phyloP scores from a whole-genome alignment of 2,329 filamentous ascomycete species.

The Fusarium tupiense region DNA sequence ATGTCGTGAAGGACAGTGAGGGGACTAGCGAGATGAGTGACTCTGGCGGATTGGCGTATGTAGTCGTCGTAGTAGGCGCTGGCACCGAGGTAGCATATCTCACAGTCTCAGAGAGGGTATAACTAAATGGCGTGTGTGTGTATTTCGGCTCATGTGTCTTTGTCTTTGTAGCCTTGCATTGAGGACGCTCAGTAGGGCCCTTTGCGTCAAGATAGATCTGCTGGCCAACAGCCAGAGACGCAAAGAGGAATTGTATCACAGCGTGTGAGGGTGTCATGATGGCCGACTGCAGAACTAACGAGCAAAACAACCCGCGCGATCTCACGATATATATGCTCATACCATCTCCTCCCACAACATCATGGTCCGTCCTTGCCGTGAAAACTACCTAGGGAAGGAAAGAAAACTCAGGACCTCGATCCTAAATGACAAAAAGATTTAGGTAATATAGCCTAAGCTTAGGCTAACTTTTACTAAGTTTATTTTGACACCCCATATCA shows the following conservation, averaged over 20 bases:
- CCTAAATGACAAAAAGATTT: no score
- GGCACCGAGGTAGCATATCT: slow-evolving; percentile 46
- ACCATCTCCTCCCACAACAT: neutral
- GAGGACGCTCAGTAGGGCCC: slow-evolving; percentile 43
- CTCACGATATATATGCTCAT: slow-evolving; percentile 10
- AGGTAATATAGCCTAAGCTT: no score
- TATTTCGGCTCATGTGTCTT: slow-evolving; percentile 41
- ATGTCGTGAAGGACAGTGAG: slow-evolving; percentile 46
- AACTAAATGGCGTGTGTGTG: slow-evolving; percentile 43
- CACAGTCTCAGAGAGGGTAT: slow-evolving; percentile 46
- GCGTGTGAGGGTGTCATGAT: slow-evolving; percentile 26
- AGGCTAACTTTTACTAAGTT: no score
- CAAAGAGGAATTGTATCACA: slow-evolving; percentile 32
- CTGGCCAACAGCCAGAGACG: slow-evolving; percentile 37
- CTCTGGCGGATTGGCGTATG: slow-evolving; percentile 44
- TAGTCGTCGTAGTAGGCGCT: slow-evolving; percentile 44
- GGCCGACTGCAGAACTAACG: neutral
- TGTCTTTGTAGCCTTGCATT: slow-evolving; percentile 36
- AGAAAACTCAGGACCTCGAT: no score
- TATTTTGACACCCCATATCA: no score
- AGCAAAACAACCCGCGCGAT: neutral
- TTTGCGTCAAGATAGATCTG: slow-evolving; percentile 41
- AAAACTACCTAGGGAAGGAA: neutral
- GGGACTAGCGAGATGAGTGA: slow-evolving; percentile 40
- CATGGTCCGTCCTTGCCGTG: neutral